Evolutionary conservation across 176 grass and related monocot species (phyloP).

Genomic region (Chloris gayana): DNA sequence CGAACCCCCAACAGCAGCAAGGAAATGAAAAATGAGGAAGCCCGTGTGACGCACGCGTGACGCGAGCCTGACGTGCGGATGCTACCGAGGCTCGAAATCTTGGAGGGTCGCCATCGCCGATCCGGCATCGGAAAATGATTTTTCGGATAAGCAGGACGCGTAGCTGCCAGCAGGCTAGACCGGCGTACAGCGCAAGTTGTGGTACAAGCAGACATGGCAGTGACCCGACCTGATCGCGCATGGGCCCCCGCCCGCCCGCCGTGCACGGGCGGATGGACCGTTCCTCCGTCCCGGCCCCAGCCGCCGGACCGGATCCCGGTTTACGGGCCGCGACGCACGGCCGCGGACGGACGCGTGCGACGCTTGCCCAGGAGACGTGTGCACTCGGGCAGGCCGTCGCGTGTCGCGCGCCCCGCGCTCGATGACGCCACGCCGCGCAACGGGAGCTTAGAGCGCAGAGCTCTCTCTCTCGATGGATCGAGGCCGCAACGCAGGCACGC

Average conservation of each 20-base stretch:
- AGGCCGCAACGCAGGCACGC: neutral
- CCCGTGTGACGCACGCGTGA: constrained; percentile 38
- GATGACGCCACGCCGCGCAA: neutral
- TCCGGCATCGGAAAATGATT: constrained; percentile 13
- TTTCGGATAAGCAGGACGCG: constrained; percentile 44
- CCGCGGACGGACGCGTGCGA: neutral
- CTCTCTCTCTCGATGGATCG: neutral
- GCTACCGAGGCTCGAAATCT: neutral
- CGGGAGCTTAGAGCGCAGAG: neutral
- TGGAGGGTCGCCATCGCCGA: neutral
- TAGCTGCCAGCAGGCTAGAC: neutral
- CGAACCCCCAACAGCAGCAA: neutral
- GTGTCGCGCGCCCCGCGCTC: constrained; percentile 32
- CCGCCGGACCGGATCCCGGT: constrained; percentile 24
- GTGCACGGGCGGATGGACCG: constrained; percentile 25
- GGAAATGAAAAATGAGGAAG: neutral
- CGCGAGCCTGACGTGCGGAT: constrained; percentile 29
- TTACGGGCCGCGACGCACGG: neutral
- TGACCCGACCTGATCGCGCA: neutral
- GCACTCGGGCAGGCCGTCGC: neutral
- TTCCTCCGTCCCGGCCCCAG: neutral
- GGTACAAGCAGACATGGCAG: constrained; percentile 3
- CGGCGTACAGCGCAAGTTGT: neutral
- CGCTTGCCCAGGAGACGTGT: neutral
- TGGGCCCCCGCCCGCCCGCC: neutral